Evolutionary conservation across 345 rosid genomes (phyloP), one percentile per base, ranked within the genome.

Genomic region (Salix arbutifolia): DNA sequence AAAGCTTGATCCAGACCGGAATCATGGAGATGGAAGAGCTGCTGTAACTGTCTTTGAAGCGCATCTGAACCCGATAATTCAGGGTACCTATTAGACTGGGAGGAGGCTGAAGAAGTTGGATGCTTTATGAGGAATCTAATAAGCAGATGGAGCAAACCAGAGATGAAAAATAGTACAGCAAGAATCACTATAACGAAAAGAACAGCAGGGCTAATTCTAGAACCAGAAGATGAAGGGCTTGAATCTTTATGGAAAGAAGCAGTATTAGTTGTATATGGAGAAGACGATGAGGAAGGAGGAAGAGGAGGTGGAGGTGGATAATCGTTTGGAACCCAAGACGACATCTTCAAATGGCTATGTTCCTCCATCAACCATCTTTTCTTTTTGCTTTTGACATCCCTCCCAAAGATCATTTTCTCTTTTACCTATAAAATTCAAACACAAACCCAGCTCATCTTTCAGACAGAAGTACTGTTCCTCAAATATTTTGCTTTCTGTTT

Each of bases 11-110:
- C 82, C 60, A 79, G 50, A 65, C 82, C 82, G 28, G 78, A 74
- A 75, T 79, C 82, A 53, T 79, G 82, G 67, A 79, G 82, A 66
- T 79, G 78, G 52, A 79, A 79, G 25, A 79, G 82, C 75, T 79
- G 82, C 60, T 79, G 82, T 1, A 79, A 66, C 73, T 79, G 82
- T 66, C 82, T 71, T 66, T 79, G 82, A 52, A 79, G 78, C 30
- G 75, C 78, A 53, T 75, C 78, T 16, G 74, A 30, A 17, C 74
- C 71, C 26, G 78, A 75, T 31, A 74, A n/a, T 33, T 69, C 75
- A 52, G 70, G 71, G 67, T 69, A 66, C 67, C 80, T 72, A 46
- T 48, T 77, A 28, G 80, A 72, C 21, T 52, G 71, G 30, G 80
- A 72, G 17, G 77, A 50, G 19, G 37, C 65, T 18, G 71, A 48